phyloP scores from a whole-genome alignment of 176 grass and related monocot species.

The Canna indica region DNA sequence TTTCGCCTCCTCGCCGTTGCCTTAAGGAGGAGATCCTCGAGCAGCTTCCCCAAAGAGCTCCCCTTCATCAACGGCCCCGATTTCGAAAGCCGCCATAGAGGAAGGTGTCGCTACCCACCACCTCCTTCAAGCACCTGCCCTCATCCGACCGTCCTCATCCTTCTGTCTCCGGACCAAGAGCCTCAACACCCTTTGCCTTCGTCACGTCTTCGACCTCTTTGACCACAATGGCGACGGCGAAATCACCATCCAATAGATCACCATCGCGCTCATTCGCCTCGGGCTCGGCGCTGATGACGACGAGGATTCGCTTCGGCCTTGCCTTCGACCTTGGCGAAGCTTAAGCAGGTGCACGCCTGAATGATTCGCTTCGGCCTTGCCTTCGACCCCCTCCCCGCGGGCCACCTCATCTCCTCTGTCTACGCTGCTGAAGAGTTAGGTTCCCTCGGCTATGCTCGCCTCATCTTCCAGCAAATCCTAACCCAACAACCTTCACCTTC shows the following conservation, averaged over 20 bases:
- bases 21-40: too few species aligned
- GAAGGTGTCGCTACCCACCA: background rate
- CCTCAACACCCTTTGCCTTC: constrained; percentile 1
- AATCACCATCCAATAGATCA: background rate
- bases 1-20: too few species aligned
- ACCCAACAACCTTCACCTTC: constrained; percentile 16
- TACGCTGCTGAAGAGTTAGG: background rate
- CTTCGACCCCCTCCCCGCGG: background rate
- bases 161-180: constrained; percentile 1
- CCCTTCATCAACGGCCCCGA: too few species aligned
- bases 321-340: background rate
- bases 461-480: constrained; percentile 2
- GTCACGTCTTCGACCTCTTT: too few species aligned
- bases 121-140: background rate
- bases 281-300: background rate
- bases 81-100: background rate
- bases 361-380: constrained; percentile 9
- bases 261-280: background rate
- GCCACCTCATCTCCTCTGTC: constrained; percentile 2
- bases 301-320: background rate
- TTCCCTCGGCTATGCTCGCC: background rate
- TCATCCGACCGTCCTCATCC: background rate
- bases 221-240: background rate
- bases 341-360: constrained; percentile 14
- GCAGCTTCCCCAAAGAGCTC: too few species aligned